Percentiles rank a stretch among this genome's conserved stretches.
Evolutionary conservation across 2,329 filamentous ascomycete genomes (phyloP).

Genomic region (Metarhizium sp.): DNA sequence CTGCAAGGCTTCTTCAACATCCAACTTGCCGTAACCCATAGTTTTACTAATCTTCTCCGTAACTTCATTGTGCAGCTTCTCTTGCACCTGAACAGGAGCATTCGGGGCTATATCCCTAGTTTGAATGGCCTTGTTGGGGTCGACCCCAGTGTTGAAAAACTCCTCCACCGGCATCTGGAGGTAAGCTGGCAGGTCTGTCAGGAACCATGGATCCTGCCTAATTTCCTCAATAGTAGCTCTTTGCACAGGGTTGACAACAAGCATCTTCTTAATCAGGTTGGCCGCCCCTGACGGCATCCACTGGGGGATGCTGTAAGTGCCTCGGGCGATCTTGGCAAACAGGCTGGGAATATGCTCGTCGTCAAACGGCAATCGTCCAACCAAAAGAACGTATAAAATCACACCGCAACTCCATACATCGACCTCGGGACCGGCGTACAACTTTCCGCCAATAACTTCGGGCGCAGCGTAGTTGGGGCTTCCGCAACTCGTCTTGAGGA

Average conservation of each 20-base stretch:
- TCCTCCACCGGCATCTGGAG: conserved; percentile 82
- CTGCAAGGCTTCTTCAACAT: conserved; percentile 88
- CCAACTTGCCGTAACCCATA: conserved; percentile 92
- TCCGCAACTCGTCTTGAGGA: conserved; percentile 95
- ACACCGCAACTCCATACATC: conserved; percentile 98
- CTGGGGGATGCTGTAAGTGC: conserved; percentile 83
- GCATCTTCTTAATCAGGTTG: conserved; percentile 80
- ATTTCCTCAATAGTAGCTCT: conserved; percentile 92
- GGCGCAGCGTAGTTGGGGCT: conserved; percentile 97
- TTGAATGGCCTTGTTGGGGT: conserved; percentile 84
- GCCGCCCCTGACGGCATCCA: conserved; percentile 84
- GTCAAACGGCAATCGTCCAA: conserved; percentile 84
- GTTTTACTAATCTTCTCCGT: conserved; percentile 94
- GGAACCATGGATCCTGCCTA: conserved; percentile 88
- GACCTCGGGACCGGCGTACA: conserved; percentile 94
- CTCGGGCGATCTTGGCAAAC: conserved; percentile 95
- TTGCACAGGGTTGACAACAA: conserved; percentile 90
- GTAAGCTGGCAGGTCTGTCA: conserved; percentile 76
- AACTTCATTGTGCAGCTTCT: conserved; percentile 84
- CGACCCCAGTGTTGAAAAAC: conserved; percentile 87
- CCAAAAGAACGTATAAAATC: conserved; percentile 75
- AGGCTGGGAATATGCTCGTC: conserved; percentile 96
- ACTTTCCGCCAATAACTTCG: conserved; percentile 94
- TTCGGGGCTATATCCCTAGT: conserved; percentile 72
- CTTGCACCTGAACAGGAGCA: conserved; percentile 68